Base-by-base conservation (phyloP, 2,329 filamentous ascomycete genomes). In the Diplodia scrobiculata region DNA sequence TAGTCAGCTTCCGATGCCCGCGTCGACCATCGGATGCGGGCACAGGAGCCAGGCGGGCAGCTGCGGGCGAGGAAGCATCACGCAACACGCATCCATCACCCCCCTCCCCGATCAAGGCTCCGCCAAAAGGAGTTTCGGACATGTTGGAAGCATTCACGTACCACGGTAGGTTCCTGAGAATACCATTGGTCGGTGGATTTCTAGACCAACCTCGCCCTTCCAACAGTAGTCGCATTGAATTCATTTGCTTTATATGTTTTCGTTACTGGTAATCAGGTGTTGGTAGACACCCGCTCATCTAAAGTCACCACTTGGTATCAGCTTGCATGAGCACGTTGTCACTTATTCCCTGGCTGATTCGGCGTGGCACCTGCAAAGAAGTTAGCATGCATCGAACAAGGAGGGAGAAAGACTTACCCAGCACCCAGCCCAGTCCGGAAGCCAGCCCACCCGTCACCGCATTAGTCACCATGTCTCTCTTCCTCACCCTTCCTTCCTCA, bases 401-500 rank as follows among this genome's bases (percentile, higher is more conserved):
- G 55, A 19, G 29, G 29, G 29, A 36, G 34, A 3, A 10, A 27
- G 14, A 73, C 75, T 66, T 80, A 74, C 87, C 87, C 65, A 89
- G 73, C 66, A 89, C 84, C 87, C 87, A 89, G 9, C 87, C 87
- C 71, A 89, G 79, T 10, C 87, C 87, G 73, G 81, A 86, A 7
- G 84, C 85, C 72, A 89, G 74, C 6, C 85, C 85, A 2, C 85
- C 86, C 13, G 84, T 87, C 5, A 88, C 86, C 75, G 86, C 86
- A 76, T 82, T 88, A 67, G 86, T 86, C 55, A 89, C 85, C 77
- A 88, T 88, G 74, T 94, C 91, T 70, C 91, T 84, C 80, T 89
- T 93, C 71, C 91, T 84, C 45, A 85, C 81, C 66, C 82, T 78
- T 67, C 81, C 76, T 34, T 78, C 76, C 2, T 67, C 71, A 36